Percentiles rank a stretch among this genome's conserved stretches.
phyloP scores from a whole-genome alignment of 768 basidiomycete species.

The Phylloporus sp. region DNA sequence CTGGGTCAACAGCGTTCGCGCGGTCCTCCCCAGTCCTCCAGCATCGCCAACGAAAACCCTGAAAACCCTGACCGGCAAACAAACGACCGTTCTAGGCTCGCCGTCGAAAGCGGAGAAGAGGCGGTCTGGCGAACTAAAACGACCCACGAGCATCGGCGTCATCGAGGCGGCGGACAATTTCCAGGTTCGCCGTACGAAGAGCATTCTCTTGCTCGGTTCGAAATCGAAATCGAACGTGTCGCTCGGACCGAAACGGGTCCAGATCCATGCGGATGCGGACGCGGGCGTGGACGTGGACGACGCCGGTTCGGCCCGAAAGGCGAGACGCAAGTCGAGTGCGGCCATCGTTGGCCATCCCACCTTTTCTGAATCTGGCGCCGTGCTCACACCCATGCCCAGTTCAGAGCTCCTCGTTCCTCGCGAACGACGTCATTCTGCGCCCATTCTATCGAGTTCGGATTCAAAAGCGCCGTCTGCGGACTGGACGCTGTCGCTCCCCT shows the following conservation, averaged over 20 bases:
- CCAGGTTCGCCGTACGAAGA: constrained; percentile 28
- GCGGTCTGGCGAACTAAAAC: constrained; percentile 12
- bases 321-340: constrained; percentile 27
- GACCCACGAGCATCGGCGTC: constrained; percentile 28
- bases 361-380: background rate
- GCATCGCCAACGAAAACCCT: constrained; percentile 23
- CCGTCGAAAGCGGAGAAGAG: constrained; percentile 6
- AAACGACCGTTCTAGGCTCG: background rate
- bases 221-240: constrained; percentile 22
- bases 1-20: constrained; percentile 24
- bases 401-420: constrained; percentile 21
- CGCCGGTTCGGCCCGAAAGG: constrained; percentile 7
- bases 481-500: constrained; percentile 30
- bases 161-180: constrained; percentile 27
- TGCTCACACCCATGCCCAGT: constrained; percentile 1
- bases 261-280: constrained; percentile 25
- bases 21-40: constrained; percentile 28
- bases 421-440: constrained; percentile 30
- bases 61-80: constrained; percentile 10
- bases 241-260: constrained; percentile 24
- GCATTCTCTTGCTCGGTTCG: constrained; percentile 29
- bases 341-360: constrained; percentile 7
- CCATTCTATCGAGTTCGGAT: constrained; percentile 14
- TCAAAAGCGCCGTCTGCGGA: constrained; percentile 8
- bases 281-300: constrained; percentile 19